Evolutionary conservation across 2,329 filamentous ascomycete genomes (phyloP), one percentile per base, ranked within the genome.

Genomic region (Plectosphaerella plurivora): DNA sequence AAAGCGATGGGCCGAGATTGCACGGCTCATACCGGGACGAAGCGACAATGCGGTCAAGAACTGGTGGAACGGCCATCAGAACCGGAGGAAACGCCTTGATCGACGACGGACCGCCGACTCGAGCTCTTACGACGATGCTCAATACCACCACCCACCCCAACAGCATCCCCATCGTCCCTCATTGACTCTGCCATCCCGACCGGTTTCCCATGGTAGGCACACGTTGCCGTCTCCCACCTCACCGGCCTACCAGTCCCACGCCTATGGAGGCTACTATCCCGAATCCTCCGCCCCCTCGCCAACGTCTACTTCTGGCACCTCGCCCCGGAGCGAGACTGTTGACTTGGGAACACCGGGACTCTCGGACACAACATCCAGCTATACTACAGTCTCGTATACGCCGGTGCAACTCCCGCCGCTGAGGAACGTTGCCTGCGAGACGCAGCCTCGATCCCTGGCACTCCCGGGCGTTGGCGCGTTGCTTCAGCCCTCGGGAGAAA

Each of bases 31-130:
- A 18, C 81, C 87, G 51, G 91, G 91, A 58, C 87, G 92, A 64
- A 96, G 91, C 68, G 92, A 97, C 74, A 97, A 97, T 64, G 88
- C 90, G 25, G 90, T 97, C 57, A 97, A 97, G 82, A 97, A 97
- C 70, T 97, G 91, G 91, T 96, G 89, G 89, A 96, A 96, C 66
- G 91, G 92, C 48, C 89, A 87, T 66, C 88, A 92, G 79, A 96
- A 96, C 73, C 84, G 91, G 63, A 80, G 87, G 63, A 79, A 76
- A 63, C 75, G 84, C 59, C 68, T 75, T 50, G 66, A 73, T 56
- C 69, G 74, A 37, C 67, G 67, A 57, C 73, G 66, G 57, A 45
- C 50, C 58, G 60, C 49, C 37, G 16, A 18, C 41, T 12, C 41
- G 18, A 18, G 59, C 61, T 41, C 54, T 55, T 60, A 61, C 53